phyloP scores from a whole-genome alignment of 2,329 filamentous ascomycete genomes.

The Sarocladium strictum region DNA sequence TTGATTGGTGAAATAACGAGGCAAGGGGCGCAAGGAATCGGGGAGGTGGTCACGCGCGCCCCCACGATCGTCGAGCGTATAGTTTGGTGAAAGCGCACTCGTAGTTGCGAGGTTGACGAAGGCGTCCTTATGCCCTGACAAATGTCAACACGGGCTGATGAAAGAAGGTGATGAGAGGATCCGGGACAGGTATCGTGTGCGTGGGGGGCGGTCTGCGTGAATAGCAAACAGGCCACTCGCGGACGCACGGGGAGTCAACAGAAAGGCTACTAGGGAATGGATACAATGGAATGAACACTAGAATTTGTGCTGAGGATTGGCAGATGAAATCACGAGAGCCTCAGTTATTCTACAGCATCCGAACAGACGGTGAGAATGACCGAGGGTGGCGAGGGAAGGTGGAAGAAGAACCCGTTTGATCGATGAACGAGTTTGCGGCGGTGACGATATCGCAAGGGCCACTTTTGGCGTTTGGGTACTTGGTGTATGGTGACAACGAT shows the following conservation, averaged over 20 bases:
- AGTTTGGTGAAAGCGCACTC: background rate
- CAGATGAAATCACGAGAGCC: too few relatives aligned
- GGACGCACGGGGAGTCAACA: background rate
- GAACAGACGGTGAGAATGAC: background rate
- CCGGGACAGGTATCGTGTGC: background rate
- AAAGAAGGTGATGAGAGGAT: background rate
- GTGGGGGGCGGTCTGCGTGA: background rate
- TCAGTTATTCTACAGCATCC: background rate
- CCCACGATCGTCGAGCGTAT: background rate
- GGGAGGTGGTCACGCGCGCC: background rate
- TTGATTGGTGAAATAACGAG: background rate
- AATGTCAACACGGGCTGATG: background rate
- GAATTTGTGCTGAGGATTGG: too few relatives aligned
- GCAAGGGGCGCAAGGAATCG: background rate
- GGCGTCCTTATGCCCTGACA: background rate
- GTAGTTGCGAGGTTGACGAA: background rate
- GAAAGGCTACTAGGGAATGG: background rate
- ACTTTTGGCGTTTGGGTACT: background rate
- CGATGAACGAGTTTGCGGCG: conserved; percentile 9
- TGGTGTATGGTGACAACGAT: background rate
- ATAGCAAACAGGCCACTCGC: background rate
- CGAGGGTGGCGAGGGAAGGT: background rate
- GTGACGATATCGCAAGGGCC: background rate
- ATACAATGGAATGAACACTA: too few relatives aligned
- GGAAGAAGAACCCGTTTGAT: background rate